Conservation (phyloP, 2,329 filamentous ascomycete genomes). For the Nigrospora sphaerica region DNA sequence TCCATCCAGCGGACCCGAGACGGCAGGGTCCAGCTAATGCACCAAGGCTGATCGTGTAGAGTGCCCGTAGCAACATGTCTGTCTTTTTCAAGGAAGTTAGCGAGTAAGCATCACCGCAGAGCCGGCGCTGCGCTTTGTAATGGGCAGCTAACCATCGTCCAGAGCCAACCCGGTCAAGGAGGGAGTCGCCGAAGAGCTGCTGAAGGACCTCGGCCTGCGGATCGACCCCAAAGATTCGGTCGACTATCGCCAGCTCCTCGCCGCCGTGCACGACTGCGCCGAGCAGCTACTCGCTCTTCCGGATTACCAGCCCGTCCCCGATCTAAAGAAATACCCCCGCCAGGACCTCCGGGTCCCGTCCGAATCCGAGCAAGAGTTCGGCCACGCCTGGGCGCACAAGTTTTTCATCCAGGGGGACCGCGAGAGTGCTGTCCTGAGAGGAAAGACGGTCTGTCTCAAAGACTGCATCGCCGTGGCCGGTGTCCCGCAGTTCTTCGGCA, state of each 20-base stretch:
- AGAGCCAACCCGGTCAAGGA: constrained; percentile 32
- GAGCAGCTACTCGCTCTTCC: constrained; percentile 33
- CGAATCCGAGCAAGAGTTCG: constrained; percentile 33
- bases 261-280: constrained; percentile 44
- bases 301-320: constrained; percentile 36
- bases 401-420: constrained; percentile 33
- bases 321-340: constrained; percentile 35
- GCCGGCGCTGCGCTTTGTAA: neutral
- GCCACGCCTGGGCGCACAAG: constrained; percentile 43
- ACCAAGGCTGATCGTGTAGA: too few relatives aligned
- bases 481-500: constrained; percentile 46
- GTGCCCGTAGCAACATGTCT: constrained; percentile 18
- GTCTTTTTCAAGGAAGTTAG: constrained; percentile 31
- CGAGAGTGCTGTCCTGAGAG: constrained; percentile 19
- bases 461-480: constrained; percentile 48
- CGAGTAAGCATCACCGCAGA: constrained; percentile 14
- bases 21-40: too few relatives aligned
- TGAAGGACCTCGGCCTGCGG: constrained; percentile 27
- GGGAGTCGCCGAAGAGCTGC: constrained; percentile 28
- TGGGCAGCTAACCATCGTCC: neutral
- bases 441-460: constrained; percentile 43
- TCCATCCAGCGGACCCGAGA: too few relatives aligned
- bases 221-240: constrained; percentile 27
- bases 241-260: constrained; percentile 40
- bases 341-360: constrained; percentile 32